Evolutionary conservation across 2,329 filamentous ascomycete genomes (phyloP).

Genomic region (Dactylonectria macrodidyma): DNA sequence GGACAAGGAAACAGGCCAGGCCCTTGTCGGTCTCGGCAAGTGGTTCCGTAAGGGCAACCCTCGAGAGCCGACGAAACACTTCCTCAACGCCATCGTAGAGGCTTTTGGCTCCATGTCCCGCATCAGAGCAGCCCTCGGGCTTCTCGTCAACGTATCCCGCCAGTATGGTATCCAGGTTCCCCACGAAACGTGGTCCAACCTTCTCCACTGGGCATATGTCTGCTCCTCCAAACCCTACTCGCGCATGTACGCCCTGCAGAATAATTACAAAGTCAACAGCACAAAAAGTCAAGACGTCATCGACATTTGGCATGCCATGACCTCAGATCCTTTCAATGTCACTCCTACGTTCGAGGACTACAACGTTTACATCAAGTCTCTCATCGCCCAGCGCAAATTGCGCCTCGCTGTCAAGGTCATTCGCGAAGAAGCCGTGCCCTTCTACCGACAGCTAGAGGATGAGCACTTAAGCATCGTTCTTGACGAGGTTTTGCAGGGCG

Average conservation of each 20-base stretch:
- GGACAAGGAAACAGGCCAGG: constrained; percentile 36
- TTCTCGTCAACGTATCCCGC: constrained; percentile 75
- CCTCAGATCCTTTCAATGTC: constrained; percentile 68
- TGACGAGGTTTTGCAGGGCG: constrained; percentile 52
- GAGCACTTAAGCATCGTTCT: constrained; percentile 48
- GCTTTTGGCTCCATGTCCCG: constrained; percentile 77
- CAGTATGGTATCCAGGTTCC: constrained; percentile 72
- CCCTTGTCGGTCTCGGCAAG: constrained; percentile 52
- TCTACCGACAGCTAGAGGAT: constrained; percentile 48
- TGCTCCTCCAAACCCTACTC: constrained; percentile 58
- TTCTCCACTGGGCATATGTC: constrained; percentile 78
- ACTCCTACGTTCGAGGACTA: constrained; percentile 71
- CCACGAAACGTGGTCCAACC: constrained; percentile 72
- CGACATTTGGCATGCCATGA: constrained; percentile 73
- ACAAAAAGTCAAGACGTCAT: constrained; percentile 62
- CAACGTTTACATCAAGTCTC: constrained; percentile 58
- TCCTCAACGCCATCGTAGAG: constrained; percentile 79
- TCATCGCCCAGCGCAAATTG: constrained; percentile 51
- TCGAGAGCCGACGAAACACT: constrained; percentile 68
- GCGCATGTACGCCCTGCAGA: constrained; percentile 55
- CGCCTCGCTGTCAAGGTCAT: constrained; percentile 56
- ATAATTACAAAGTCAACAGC: constrained; percentile 47
- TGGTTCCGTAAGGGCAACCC: constrained; percentile 64
- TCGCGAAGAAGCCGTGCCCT: constrained; percentile 58
- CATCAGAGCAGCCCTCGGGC: constrained; percentile 69